Percentiles rank a stretch among this genome's conserved stretches.
Evolutionary conservation across 2,329 filamentous ascomycete genomes (phyloP).

Genomic region (Colletotrichum tropicale): DNA sequence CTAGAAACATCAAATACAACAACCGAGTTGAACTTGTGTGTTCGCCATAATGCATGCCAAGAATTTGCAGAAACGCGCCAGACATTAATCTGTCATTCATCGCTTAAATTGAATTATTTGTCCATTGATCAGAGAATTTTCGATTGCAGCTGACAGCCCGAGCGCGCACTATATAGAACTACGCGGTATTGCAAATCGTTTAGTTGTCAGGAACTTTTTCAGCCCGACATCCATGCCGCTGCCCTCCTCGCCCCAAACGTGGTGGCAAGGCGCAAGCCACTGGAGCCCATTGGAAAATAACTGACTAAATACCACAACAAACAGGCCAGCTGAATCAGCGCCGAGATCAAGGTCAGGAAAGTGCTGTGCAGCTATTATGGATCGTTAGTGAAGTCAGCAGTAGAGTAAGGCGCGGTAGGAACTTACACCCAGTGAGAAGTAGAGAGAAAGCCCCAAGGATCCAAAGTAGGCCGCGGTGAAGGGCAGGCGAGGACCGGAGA

Average conservation of each 20-base stretch:
- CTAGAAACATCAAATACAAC: not conserved
- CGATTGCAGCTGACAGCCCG: not conserved
- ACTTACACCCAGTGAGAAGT: constrained; percentile 92
- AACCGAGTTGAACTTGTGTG: not conserved
- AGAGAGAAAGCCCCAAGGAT: constrained; percentile 86
- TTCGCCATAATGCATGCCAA: not conserved
- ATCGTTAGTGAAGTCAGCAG: constrained; percentile 25
- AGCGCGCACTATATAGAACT: not conserved
- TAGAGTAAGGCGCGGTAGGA: not conserved
- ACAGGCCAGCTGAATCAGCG: constrained; percentile 81
- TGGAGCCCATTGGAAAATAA: constrained; percentile 97
- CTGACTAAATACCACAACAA: constrained; percentile 93
- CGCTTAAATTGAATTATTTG: not conserved
- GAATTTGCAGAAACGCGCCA: not conserved
- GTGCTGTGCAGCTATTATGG: constrained; percentile 75
- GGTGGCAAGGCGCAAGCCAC: constrained; percentile 84
- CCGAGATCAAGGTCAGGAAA: constrained; percentile 82
- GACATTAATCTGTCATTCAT: not conserved
- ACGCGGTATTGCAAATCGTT: not conserved
- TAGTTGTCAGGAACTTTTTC: not conserved
- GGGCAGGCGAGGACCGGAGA: constrained; percentile 83
- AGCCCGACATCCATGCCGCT: constrained; percentile 86
- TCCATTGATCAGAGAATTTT: not conserved
- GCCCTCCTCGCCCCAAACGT: constrained; percentile 85
- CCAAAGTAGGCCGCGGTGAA: constrained; percentile 97